These are phyloP conservation scores for Mucor velutinosus DNA, from an alignment of 371 early-diverging fungal genomes.

Conservation along the genomic window DNA sequence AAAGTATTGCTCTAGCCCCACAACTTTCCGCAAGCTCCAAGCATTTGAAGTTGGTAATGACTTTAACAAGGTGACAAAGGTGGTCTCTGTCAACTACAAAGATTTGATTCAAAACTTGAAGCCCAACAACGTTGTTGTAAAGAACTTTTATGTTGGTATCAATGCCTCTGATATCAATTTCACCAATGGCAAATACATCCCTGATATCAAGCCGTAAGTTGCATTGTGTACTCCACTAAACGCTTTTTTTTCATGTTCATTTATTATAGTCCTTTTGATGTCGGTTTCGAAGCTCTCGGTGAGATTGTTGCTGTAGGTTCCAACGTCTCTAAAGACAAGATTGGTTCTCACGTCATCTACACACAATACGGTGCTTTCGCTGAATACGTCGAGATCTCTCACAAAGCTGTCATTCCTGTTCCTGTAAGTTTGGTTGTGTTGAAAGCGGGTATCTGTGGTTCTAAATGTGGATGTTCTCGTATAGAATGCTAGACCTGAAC, in stretches of 20 bases:
- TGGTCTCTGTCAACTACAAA: slow-evolving; percentile 28
- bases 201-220: slow-evolving; percentile 56
- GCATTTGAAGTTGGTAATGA: slow-evolving; percentile 43
- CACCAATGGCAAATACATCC: slow-evolving; percentile 62
- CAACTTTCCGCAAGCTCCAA: slow-evolving; percentile 42
- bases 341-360: slow-evolving; percentile 35
- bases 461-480: background rate
- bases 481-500: slow-evolving; percentile 35
- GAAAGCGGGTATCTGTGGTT: background rate
- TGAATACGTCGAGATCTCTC: slow-evolving; percentile 44
- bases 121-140: slow-evolving; percentile 46
- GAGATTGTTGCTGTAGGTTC: slow-evolving; percentile 54
- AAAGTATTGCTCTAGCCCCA: slow-evolving; percentile 9
- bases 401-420: slow-evolving; percentile 39
- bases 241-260: background rate
- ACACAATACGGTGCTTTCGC: slow-evolving; percentile 60
- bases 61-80: slow-evolving; percentile 37
- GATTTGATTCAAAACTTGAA: slow-evolving; percentile 30
- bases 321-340: slow-evolving; percentile 33
- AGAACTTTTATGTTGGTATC: slow-evolving; percentile 55
- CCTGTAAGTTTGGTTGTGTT: slow-evolving; percentile 29
- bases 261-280: slow-evolving; percentile 56
- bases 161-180: slow-evolving; percentile 66
- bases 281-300: slow-evolving; percentile 64
- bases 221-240: background rate